Evolutionary conservation across 148 eudicot species (phyloP), one percentile per base, ranked within the genome.

Genomic region (Cornus kousa): DNA sequence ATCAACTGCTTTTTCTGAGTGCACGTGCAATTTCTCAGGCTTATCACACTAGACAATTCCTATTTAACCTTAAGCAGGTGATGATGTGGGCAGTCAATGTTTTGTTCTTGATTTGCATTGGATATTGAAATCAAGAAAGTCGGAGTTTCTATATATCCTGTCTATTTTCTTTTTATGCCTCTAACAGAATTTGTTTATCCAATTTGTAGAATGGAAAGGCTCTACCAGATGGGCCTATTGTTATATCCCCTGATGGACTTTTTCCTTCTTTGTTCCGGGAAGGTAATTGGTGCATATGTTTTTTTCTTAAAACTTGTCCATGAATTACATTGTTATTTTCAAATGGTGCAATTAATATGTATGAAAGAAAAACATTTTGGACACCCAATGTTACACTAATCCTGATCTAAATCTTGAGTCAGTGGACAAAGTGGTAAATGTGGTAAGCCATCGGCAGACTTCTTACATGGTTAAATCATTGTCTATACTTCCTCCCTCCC

Each of bases 11-110:
- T 81, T 96, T 94, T 83, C 86, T 96, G 70, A 96, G 99, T 87
- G 99, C 99, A 79, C 97, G 99, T 55, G 87, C 99, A 68, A 96
- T 96, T 81, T 92, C 94, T 67, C 99, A 96, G 86, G 94, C 99
- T 78, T 89, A 85, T 84, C 75, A 65, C 71, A 96, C 99, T 55
- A 89, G 99, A 77, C 99, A 91, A 83, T 96, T 96, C 87, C 81
- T 96, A 50, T 85, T 88, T 48, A 94, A 87, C 82, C 97, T 96
- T 73, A 92, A 87, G 84, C 99, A 96, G 98, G 99, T 96, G 39
- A 79, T 73, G 33, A 9, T 53, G n/a, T 28, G 46, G 65, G 79
- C 10, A 17, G 28, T 65, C 66, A 20, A 62, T n/a, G 66, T 7
- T 62, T 19, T 20, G 5, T n/a, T 74, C 46, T 74, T 9, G n/a